Evolutionary conservation across 2,329 filamentous ascomycete species (phyloP), one percentile per base, ranked within the genome.

Genomic region (Colletotrichum gigasporum): DNA sequence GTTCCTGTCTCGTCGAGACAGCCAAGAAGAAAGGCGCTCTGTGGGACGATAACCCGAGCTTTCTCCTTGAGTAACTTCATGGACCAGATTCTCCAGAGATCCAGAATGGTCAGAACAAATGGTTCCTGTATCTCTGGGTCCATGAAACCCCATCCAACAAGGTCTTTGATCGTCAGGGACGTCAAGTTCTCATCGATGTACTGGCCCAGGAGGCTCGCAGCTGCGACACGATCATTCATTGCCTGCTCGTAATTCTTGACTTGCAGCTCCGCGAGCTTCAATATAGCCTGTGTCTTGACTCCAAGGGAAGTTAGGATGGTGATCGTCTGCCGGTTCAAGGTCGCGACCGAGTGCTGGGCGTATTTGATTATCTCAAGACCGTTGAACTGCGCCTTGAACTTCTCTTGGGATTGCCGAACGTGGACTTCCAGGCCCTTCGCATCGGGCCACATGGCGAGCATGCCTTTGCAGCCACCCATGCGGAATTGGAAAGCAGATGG

Each of bases 61-160:
- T 97, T 98, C 69, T 98, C 94, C 70, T 97, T 97, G 16, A 99
- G 84, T 11, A 91, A 86, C 72, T 97, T 97, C 69, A 97, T 87
- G 1, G 91, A 93, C 92, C 93, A 98, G 2, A 93, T 87, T 67
- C 91, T 86, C 95, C 96, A 99, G 0, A 98, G 82, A 34, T 89
- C 86, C 10, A 99, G 79, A 8, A 97, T 76, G 0, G 93, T 94
- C 65, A 88, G 85, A 20, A 94, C 83, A 74, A 98, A 98, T 0
- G 95, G 95, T 63, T 99, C 96, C 20, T 80, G 74, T 1, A 72
- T 28, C 12, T 82, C 77, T 0, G 79, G 75, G 2, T 82, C 76
- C 83, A 94, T 91, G 78, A 99, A 98, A 0, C 93, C 93, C 66
- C 92, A 89, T 2, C 85, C 78, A 28, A 98, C 85, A 84, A 98